phyloP scores from a whole-genome alignment of 2,329 filamentous ascomycete species.

The Monosporascus sp. region DNA sequence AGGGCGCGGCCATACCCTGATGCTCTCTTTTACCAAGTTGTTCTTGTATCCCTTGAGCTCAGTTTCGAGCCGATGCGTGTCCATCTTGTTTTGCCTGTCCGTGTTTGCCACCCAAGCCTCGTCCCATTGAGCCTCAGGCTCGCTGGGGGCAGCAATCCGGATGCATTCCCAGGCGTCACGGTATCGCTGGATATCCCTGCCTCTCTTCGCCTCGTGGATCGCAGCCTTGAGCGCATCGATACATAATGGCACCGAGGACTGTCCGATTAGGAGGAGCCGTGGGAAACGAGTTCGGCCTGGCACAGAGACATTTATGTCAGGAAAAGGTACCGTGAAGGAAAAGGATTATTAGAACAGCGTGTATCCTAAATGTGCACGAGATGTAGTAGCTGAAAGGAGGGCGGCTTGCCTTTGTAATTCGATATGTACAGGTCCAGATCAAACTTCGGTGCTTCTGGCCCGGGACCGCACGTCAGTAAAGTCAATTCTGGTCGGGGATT shows the following conservation, averaged over 20 bases:
- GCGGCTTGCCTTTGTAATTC: conserved; percentile 75
- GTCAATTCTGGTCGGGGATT: not conserved
- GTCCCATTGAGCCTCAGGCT: conserved; percentile 64
- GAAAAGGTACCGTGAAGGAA: conserved; percentile 1
- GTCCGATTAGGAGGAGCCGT: conserved; percentile 77
- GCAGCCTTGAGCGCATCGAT: conserved; percentile 77
- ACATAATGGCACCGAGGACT: conserved; percentile 67
- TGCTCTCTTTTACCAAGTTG: conserved; percentile 95
- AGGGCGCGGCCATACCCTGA: conserved; percentile 56
- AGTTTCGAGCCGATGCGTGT: conserved; percentile 71
- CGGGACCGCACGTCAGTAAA: not conserved
- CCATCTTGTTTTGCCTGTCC: conserved; percentile 59
- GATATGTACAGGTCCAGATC: conserved; percentile 87
- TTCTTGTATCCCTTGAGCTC: conserved; percentile 94
- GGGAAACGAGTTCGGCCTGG: conserved; percentile 75
- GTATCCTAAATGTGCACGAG: not conserved
- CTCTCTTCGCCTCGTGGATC: conserved; percentile 67
- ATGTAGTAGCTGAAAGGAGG: not conserved
- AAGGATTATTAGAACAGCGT: not conserved
- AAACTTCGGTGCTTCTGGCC: conserved; percentile 72
- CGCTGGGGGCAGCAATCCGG: conserved; percentile 55
- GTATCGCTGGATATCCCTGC: conserved; percentile 70
- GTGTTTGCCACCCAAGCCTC: conserved; percentile 68
- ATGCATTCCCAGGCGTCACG: conserved; percentile 62
- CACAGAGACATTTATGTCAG: conserved; percentile 1